Evolutionary conservation across 495 filamentous ascomycete genomes (phyloP).

Genomic region (Gamarada debralockiae): DNA sequence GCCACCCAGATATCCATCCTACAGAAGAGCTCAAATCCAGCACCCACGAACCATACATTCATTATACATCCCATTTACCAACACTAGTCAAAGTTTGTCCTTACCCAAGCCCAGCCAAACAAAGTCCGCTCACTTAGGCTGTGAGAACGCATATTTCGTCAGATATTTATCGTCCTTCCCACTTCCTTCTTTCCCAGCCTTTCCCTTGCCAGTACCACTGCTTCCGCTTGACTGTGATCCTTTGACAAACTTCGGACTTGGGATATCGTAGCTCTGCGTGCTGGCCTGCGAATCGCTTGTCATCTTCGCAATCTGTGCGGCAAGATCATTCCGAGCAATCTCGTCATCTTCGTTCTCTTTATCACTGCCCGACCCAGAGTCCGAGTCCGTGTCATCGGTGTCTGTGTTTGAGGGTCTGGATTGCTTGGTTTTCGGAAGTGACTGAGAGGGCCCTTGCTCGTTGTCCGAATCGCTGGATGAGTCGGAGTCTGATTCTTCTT

Average conservation of each 20-base stretch:
- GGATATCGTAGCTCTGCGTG: neutral
- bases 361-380: constrained; percentile 7
- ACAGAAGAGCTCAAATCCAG: no score
- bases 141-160: neutral
- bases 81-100: no score
- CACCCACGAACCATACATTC: no score
- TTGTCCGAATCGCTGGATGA: neutral
- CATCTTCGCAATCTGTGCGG: constrained; percentile 6
- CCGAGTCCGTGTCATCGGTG: neutral
- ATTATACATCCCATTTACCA: no score
- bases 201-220: neutral
- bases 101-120: no score
- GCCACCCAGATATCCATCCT: no score
- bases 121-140: no score
- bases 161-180: neutral
- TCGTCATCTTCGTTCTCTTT: constrained; percentile 4
- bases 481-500: neutral
- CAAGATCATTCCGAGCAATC: constrained; percentile 5
- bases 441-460: neutral
- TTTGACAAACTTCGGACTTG: neutral
- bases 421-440: neutral
- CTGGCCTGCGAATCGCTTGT: neutral
- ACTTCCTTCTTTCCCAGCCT: neutral
- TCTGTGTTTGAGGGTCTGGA: neutral
- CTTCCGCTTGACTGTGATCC: neutral